phyloP scores from a whole-genome alignment of 2,329 filamentous ascomycete species.

The Hymenoscyphus repandus region DNA sequence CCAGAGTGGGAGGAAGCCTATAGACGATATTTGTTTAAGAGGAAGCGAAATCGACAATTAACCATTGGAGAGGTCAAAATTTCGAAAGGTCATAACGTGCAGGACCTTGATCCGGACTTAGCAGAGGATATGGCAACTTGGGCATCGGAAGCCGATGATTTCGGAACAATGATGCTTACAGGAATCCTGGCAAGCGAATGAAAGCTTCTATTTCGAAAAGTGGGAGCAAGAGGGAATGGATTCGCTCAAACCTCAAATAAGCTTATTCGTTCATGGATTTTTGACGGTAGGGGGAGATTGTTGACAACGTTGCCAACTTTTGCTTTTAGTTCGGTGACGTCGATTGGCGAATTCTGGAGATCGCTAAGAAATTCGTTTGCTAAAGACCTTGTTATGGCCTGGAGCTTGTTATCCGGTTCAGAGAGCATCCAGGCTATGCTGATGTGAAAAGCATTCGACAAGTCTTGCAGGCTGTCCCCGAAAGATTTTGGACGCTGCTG shows the following conservation, averaged over 20 bases:
- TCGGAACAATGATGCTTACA: neutral
- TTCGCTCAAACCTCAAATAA: constrained; percentile 22
- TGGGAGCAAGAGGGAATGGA: no score
- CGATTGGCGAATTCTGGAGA: constrained; percentile 40
- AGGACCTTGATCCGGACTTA: neutral
- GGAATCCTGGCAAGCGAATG: neutral
- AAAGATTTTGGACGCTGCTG: constrained; percentile 16
- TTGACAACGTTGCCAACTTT: constrained; percentile 71
- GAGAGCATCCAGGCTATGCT: constrained; percentile 81
- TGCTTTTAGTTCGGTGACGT: constrained; percentile 59
- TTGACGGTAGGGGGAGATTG: constrained; percentile 37
- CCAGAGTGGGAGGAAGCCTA: constrained; percentile 11
- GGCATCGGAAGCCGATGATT: neutral
- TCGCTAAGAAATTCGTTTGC: constrained; percentile 10
- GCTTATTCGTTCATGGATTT: constrained; percentile 13
- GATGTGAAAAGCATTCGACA: constrained; percentile 68
- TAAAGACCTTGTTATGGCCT: constrained; percentile 31
- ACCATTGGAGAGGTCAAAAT: neutral
- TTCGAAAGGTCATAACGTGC: neutral
- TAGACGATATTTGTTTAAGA: constrained; percentile 6
- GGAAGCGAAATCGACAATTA: neutral
- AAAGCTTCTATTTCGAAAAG: no score
- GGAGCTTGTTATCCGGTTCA: constrained; percentile 42
- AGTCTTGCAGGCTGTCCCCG: constrained; percentile 32
- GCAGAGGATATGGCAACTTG: neutral